A percentile compares a stretch with the other conserved stretches of the same genome.
Conservation (phyloP, 768 basidiomycete species). For the Auriscalpium microsporum region DNA sequence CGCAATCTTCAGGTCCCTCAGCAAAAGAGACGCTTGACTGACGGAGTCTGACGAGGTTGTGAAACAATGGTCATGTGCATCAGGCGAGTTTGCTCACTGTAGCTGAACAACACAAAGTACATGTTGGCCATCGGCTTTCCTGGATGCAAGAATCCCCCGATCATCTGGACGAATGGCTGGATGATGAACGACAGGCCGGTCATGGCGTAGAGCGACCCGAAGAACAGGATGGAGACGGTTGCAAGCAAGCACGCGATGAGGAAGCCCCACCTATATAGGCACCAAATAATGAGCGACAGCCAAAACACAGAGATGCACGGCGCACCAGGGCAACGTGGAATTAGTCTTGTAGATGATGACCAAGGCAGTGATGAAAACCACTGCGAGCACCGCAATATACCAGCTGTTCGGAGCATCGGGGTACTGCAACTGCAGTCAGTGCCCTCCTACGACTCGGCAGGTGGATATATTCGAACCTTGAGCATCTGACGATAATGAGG, state of each 20-base stretch:
- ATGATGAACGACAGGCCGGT: conserved; percentile 38
- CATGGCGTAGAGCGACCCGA: conserved; percentile 37
- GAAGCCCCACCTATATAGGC: conserved; percentile 34
- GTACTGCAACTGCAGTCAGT: conserved; percentile 18
- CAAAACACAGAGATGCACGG: not conserved
- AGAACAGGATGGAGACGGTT: conserved; percentile 37
- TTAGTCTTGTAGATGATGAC: conserved; percentile 39
- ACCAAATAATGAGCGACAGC: not conserved
- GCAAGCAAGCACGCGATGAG: conserved; percentile 35
- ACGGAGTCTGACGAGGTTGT: conserved; percentile 26
- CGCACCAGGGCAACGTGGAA: conserved; percentile 40
- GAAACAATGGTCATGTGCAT: not conserved
- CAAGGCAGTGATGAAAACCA: conserved; percentile 26
- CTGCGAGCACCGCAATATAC: conserved; percentile 22
- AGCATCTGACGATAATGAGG: conserved; percentile 46
- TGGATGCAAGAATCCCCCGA: conserved; percentile 26
- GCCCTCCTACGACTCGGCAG: too few relatives aligned
- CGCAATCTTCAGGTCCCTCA: conserved; percentile 41
- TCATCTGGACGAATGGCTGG: conserved; percentile 44
- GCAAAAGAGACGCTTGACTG: conserved; percentile 34
- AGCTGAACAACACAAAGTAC: conserved; percentile 39
- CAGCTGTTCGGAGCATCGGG: conserved; percentile 26
- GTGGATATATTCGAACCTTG: conserved; percentile 23
- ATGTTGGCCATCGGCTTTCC: conserved; percentile 28
- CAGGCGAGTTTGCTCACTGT: conserved; percentile 23